Percentiles rank a stretch among this genome's conserved stretches.
Evolutionary conservation across 2,329 filamentous ascomycete species (phyloP).

Genomic region (Hirsutella minnesotensis): DNA sequence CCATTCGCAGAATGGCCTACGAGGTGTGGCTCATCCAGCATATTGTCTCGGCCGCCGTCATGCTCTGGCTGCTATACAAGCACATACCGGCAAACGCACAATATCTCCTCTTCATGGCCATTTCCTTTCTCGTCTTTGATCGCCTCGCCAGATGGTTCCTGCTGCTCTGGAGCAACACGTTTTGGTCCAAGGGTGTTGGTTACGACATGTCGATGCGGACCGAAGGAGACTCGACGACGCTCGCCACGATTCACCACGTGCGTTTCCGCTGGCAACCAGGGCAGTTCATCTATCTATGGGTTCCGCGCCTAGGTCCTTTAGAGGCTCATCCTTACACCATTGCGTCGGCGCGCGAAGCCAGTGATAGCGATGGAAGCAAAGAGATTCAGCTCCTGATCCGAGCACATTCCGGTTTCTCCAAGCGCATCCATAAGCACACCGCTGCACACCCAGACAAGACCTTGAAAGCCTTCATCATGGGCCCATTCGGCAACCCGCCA

Average conservation of each 20-base stretch:
- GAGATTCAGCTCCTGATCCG: conserved; percentile 47
- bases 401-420: conserved; percentile 45
- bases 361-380: conserved; percentile 30
- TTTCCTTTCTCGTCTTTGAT: conserved; percentile 52
- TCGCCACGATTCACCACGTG: conserved; percentile 47
- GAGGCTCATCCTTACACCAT: conserved; percentile 53
- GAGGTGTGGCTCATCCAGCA: conserved; percentile 62
- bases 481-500: conserved; percentile 44
- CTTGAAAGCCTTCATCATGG: conserved; percentile 33
- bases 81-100: conserved; percentile 49
- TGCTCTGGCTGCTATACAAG: conserved; percentile 50
- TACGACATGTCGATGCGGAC: conserved; percentile 37
- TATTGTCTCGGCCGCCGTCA: conserved; percentile 45
- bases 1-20: conserved; percentile 53
- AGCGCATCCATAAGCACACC: conserved; percentile 36
- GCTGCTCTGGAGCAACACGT: conserved; percentile 41
- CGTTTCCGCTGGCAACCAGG: conserved; percentile 48
- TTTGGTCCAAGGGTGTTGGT: conserved; percentile 31
- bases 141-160: conserved; percentile 38
- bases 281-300: conserved; percentile 50
- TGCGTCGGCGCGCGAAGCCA: conserved; percentile 39
- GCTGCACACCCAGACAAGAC: conserved; percentile 20
- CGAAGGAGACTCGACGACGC: conserved; percentile 39
- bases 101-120: conserved; percentile 54
- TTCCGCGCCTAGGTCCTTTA: conserved; percentile 39